Percentiles rank a stretch among this genome's conserved stretches.
These are phyloP conservation scores for Alloteropsis semialata DNA, from an alignment of 176 grass and related monocot species.

Conservation along the genomic window DNA sequence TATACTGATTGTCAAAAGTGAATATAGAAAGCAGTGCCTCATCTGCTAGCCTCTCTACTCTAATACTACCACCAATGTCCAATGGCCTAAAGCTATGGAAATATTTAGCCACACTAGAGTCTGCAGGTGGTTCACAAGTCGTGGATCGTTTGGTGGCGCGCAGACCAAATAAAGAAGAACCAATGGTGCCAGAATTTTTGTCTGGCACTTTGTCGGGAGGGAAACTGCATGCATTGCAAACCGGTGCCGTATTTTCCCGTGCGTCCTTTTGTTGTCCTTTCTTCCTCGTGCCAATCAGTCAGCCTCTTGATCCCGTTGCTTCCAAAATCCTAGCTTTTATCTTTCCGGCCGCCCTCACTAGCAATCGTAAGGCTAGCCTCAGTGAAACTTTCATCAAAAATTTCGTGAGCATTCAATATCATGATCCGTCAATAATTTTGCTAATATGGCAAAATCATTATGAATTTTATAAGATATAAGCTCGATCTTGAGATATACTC, in stretches of 20 bases:
- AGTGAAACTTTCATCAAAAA: no score
- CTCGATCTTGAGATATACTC: no score
- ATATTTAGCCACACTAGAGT: not conserved
- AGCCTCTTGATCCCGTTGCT: no score
- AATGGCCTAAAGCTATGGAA: not conserved
- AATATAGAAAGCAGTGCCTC: no score
- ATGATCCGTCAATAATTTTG: no score
- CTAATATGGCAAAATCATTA: no score
- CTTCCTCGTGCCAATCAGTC: not conserved
- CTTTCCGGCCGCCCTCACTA: not conserved
- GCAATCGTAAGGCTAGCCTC: no score
- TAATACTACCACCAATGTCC: no score
- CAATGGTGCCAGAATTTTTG: not conserved
- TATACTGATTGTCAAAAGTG: not conserved
- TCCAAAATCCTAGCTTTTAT: not conserved
- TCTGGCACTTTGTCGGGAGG: not conserved
- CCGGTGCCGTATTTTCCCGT: not conserved
- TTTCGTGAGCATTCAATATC: no score
- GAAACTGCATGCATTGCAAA: not conserved
- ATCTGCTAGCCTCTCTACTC: no score
- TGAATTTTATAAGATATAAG: no score
- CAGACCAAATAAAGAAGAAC: not conserved
- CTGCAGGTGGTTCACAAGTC: conserved; percentile 19
- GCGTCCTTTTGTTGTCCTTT: conserved; percentile 19
- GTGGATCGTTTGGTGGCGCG: not conserved